Evolutionary conservation across 2,329 filamentous ascomycete genomes (phyloP), one percentile per base, ranked within the genome.

Genomic region (Phoma herbarum): DNA sequence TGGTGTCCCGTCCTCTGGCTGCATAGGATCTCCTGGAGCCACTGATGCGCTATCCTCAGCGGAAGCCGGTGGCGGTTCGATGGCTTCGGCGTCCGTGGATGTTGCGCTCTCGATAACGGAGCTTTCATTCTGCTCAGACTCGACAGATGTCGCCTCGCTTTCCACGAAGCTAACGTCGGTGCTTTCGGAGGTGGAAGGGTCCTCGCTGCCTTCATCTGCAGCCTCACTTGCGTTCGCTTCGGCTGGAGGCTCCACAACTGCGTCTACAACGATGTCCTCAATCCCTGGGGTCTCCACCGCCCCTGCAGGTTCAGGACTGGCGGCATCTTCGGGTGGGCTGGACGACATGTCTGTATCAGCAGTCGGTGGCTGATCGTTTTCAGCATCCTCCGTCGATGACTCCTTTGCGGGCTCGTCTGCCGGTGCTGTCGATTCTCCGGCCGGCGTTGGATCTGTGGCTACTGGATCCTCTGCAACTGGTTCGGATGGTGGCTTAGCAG

Each of bases 171-270:
- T 47, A 25, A 47, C 16, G 18, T 39, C 54, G 33, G 50, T 47
- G 7, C 33, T 48, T 33, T 60, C 53, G 16, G 39, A 46, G 3
- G 41, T 16, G 7, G 26, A 37, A 25, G 23, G 35, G 29, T 41
- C 52, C n/a, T 42, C 26, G 14, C 18, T 37, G 8, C 47, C 47
- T 50, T 60, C 50, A 39, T 33, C 37, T 43, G 37, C 52, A 33
- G 33, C 52, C n/a, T 49, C 44, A 31, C 10, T 23, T 28, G 31
- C 44, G n/a, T 4, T 11, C n/a, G 11, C 29, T 18, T 12, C 37
- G 3, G 9, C 16, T 11, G 16, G 9, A 5, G 5, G 12, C 4
- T 23, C 48, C 11, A n/a, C 29, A 12, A 25, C 28, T 25, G 33
- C 20, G 16, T 35, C 43, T 12, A 6, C n/a, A 25, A 12, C 7